Evolutionary conservation across 208 protist species (phyloP).

Genomic region (Entamoeba nuttalli): DNA sequence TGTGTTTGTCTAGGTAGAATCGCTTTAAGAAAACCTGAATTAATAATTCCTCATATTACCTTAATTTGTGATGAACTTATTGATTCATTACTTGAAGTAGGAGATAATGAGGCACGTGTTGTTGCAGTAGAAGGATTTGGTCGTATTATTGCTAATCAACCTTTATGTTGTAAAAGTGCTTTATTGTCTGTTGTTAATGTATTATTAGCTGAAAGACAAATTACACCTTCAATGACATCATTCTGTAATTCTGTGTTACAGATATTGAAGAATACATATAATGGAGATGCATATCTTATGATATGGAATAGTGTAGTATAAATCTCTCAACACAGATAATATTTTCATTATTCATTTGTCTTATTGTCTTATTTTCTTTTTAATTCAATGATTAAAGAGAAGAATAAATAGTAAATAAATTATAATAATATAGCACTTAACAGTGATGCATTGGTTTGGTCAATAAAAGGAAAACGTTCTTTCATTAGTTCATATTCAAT

Average conservation of each 20-base stretch:
- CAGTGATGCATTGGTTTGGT: too few relatives aligned
- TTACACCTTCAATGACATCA: background rate
- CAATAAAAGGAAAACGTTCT: too few relatives aligned
- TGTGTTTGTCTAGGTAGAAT: background rate
- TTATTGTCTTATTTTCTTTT: too few relatives aligned
- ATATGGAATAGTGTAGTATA: background rate
- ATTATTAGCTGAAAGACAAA: background rate
- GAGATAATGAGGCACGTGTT: background rate
- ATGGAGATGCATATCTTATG: background rate
- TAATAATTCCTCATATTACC: background rate
- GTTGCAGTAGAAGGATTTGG: background rate
- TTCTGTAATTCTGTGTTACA: background rate
- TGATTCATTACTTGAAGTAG: background rate
- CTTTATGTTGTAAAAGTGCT: background rate
- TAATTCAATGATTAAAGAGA: too few relatives aligned
- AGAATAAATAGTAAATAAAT: too few relatives aligned
- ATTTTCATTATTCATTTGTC: too few relatives aligned
- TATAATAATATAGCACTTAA: too few relatives aligned
- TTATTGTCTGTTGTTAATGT: background rate
- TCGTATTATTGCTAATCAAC: background rate
- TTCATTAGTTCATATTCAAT: too few relatives aligned
- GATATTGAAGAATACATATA: background rate
- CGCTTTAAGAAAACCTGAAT: background rate
- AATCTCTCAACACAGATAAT: too few relatives aligned
- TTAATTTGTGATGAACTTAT: background rate